Base-by-base conservation (phyloP, 768 basidiomycete genomes). In the Fomitopsis pulvina region DNA sequence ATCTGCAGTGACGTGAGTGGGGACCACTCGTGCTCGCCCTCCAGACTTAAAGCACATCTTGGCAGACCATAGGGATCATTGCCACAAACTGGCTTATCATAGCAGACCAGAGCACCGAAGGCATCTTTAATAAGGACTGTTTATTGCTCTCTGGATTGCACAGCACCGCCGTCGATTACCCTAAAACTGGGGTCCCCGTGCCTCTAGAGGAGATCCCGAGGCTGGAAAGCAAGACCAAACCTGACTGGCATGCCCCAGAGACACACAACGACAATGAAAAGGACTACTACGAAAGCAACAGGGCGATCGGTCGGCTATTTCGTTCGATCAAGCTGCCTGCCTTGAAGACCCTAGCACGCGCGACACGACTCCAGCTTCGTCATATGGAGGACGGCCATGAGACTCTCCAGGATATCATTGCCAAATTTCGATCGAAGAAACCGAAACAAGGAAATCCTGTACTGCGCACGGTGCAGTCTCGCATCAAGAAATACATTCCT, bases 241-340 rank as follows among this genome's bases (percentile, higher is more conserved):
- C 83, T 7, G 83, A 86, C 60, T 85, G 83, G 82, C 69, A 73
- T 59, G 82, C 80, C 1, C 81, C 80, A 14, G 83, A 86, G 63
- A 81, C 74, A 0, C 60, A 74, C 16, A 64, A 66, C 11, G 32
- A 44, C 16, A 59, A 58, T 14, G 39, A 12, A 8, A 6, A 44
- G 0, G 27, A n/a, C 3, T 47, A 57, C 1, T 80, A 71, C 61
- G 32, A 54, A 41, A 86, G 84, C 57, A 9, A 58, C 1, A 63
- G 70, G 22, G 80, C 80, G 1, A 78, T 88, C 37, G 86, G 86
- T 2, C 64, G 67, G 47, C 72, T 88, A 9, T 87, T 77, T 57
- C 74, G 85, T 44, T 75, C 53, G 1, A 80, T 89, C 57, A 68
- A 79, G 14, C 68, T 87, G n/a, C 78, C 76, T 1, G 68, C 63